Conservation (phyloP, 805 yeast genomes). For the Metschnikowia kofuensis region DNA sequence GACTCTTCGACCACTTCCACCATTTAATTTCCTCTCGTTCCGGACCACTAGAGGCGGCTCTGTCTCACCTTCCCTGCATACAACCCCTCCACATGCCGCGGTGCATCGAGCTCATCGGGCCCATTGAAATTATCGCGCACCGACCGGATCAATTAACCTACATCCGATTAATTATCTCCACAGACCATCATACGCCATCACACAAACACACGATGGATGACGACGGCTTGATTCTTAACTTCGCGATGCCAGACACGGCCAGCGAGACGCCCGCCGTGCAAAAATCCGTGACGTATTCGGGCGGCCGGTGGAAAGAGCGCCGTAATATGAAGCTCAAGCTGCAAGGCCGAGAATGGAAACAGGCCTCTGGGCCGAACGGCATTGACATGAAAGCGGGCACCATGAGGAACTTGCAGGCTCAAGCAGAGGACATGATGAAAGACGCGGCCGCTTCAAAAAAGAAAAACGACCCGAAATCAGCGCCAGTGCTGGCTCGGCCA, state of each 20-base stretch:
- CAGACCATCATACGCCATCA: not conserved
- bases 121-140: not conserved
- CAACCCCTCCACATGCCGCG: not conserved
- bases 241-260: slow-evolving; percentile 45
- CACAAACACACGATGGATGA: slow-evolving; percentile 40
- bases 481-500: not conserved
- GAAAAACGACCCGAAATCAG: slow-evolving; percentile 3
- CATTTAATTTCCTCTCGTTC: not conserved
- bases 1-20: no score
- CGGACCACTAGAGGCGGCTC: not conserved
- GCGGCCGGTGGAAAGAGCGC: slow-evolving; percentile 80
- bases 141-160: not conserved
- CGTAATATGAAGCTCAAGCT: slow-evolving; percentile 54
- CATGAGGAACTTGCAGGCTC: slow-evolving; percentile 5
- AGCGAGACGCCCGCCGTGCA: slow-evolving; percentile 22
- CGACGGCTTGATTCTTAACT: slow-evolving; percentile 75
- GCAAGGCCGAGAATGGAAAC: slow-evolving; percentile 41
- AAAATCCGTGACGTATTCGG: slow-evolving; percentile 1
- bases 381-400: slow-evolving; percentile 15
- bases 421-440: slow-evolving; percentile 10
- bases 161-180: not conserved
- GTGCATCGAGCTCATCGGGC: slow-evolving; percentile 1
- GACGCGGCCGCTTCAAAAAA: slow-evolving; percentile 9
- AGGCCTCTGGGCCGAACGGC: slow-evolving; percentile 33
- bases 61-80: not conserved